phyloP scores from a whole-genome alignment of 1,139 yeast species.

The Candida buenavistaensis region DNA sequence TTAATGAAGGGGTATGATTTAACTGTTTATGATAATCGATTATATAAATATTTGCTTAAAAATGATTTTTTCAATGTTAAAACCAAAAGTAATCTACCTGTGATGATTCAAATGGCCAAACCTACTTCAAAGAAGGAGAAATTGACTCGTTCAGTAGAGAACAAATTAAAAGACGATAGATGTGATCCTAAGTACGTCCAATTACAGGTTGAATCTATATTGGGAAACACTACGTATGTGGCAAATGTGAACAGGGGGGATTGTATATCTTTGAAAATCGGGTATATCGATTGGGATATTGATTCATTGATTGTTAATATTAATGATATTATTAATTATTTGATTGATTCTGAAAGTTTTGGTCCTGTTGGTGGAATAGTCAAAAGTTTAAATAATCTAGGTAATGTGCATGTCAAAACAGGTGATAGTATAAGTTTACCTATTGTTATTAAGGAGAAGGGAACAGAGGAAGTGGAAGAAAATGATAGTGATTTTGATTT shows the following conservation, averaged over 20 bases:
- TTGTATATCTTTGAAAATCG: slow-evolving; percentile 52
- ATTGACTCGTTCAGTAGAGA: slow-evolving; percentile 35
- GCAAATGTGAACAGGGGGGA: slow-evolving; percentile 56
- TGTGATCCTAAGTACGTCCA: slow-evolving; percentile 62
- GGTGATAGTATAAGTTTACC: slow-evolving; percentile 63
- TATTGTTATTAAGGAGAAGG: slow-evolving; percentile 18
- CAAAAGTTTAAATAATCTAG: slow-evolving; percentile 39
- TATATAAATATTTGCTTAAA: slow-evolving; percentile 48
- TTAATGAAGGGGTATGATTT: slow-evolving; percentile 62
- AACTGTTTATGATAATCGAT: slow-evolving; percentile 65
- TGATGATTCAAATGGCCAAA: slow-evolving; percentile 63
- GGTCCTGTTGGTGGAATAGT: slow-evolving; percentile 61
- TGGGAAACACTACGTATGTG: slow-evolving; percentile 57
- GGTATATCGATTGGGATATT: slow-evolving; percentile 46
- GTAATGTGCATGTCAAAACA: slow-evolving; percentile 59
- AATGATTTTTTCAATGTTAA: slow-evolving; percentile 48
- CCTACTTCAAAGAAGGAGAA: slow-evolving; percentile 30
- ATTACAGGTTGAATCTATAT: slow-evolving; percentile 61
- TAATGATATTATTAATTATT: slow-evolving; percentile 52
- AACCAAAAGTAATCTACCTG: slow-evolving; percentile 58
- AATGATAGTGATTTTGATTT: slow-evolving; percentile 34
- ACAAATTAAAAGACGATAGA: slow-evolving; percentile 49
- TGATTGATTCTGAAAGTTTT: slow-evolving; percentile 45
- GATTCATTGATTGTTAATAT: slow-evolving; percentile 52
- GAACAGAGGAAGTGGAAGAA: slow-evolving; percentile 13